Base-by-base conservation (phyloP, 2,329 filamentous ascomycete species). In the Huntiella decipiens region DNA sequence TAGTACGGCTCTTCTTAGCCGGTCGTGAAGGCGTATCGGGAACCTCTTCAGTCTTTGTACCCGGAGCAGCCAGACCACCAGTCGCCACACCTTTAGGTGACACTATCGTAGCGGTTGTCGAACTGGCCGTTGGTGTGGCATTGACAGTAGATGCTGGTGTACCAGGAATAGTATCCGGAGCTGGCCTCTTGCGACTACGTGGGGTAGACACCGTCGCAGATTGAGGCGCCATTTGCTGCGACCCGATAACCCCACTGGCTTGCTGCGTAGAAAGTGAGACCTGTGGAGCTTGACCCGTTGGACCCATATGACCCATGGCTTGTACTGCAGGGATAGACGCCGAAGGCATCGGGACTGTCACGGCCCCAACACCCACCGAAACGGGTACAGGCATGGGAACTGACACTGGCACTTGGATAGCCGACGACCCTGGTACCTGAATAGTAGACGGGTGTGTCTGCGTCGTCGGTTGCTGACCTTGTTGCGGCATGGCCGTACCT, bases 1-100 rank as follows among this genome's bases (percentile, higher is more conserved):
- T 98, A n/a, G 91, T 96, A 50, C 91, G 73, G 56, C 85, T 91
- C 67, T 95, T 95, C 67, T 96, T 98, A 41, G 74, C 68, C 45
- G 57, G 58, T 32, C 54, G 37, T 16, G 45, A 17, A n/a, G 44
- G 43, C 5, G 22, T 17, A 4, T 35, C 39, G 12, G 28, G 16
- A 6, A 12, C 13, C 2, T 6, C 36, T 16, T 43, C 36, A 5
- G 17, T 36, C n/a, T 56, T 19, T 55, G 55, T 7, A 17, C 15
- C 19, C 55, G 51, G 17, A 50, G 54, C 6, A 48, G 55, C 54
- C 45, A 61, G 59, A 33, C 54, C 57, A 19, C 60, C 52, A 32
- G 57, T 52, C 38, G 58, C 52, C 38, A 61, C 56, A 44, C 58
- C 55, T 19, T 45, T 36, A 12, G 15, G 36, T 11, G 16, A n/a